phyloP scores from a whole-genome alignment of 2,329 filamentous ascomycete genomes.

The Ophiostoma sp. region DNA sequence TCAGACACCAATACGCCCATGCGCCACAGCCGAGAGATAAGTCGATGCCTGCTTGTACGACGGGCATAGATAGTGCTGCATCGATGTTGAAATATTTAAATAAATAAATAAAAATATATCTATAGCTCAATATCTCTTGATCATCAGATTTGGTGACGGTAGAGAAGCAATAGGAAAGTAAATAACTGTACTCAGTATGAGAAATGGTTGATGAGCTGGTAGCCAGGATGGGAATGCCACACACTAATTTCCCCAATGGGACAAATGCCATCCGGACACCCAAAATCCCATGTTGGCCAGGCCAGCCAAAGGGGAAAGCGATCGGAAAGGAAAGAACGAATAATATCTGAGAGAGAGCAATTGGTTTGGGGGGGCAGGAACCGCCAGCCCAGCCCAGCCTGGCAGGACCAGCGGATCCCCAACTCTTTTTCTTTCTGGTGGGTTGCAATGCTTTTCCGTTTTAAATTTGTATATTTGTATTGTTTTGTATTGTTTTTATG shows the following conservation, averaged over 20 bases:
- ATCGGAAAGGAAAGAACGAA: background rate
- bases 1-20: slow-evolving; percentile 5
- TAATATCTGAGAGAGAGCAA: background rate
- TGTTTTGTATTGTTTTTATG: background rate
- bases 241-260: slow-evolving; percentile 23
- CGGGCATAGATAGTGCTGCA: background rate
- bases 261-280: slow-evolving; percentile 25
- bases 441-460: background rate
- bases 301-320: background rate
- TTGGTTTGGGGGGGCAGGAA: background rate
- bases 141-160: background rate
- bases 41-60: background rate
- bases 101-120: background rate
- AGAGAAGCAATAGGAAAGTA: background rate
- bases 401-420: background rate
- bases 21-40: background rate
- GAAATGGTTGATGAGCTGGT: slow-evolving; percentile 10
- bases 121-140: background rate
- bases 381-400: slow-evolving; percentile 3
- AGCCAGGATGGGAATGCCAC: slow-evolving; percentile 14
- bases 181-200: background rate
- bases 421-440: slow-evolving; percentile 8
- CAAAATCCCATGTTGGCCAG: slow-evolving; percentile 19
- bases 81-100: background rate
- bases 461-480: background rate